phyloP scores from a whole-genome alignment of 306 rosid genomes.

The Citrullus colocynthis region DNA sequence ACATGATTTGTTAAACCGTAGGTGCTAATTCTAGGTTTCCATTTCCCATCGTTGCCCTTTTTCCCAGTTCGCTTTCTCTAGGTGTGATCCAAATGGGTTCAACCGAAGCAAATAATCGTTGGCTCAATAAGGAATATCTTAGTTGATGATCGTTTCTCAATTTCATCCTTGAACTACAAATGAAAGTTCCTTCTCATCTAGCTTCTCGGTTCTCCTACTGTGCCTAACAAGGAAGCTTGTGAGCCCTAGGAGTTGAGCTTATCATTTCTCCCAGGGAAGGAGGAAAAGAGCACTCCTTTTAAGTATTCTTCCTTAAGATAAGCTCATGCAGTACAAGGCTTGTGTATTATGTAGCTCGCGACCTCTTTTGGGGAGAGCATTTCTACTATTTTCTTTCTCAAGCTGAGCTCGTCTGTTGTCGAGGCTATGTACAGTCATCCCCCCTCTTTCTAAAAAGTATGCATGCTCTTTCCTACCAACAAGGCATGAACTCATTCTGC shows the following conservation, averaged over 20 bases:
- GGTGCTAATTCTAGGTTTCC: background rate
- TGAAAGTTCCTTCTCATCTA: background rate
- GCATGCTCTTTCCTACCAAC: background rate
- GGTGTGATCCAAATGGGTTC: background rate
- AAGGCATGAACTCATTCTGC: background rate
- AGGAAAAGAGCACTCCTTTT: background rate
- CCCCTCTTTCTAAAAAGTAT: background rate
- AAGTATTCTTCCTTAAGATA: too few relatives aligned
- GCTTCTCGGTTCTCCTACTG: too few relatives aligned
- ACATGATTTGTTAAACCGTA: too few relatives aligned
- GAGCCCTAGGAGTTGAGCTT: background rate
- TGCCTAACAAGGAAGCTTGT: background rate
- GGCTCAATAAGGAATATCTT: background rate
- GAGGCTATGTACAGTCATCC: background rate
- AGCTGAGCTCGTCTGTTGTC: background rate
- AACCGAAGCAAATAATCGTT: background rate
- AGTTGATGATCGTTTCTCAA: background rate
- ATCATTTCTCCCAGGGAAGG: background rate
- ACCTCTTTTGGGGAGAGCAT: background rate
- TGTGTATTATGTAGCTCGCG: background rate
- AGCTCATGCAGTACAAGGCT: background rate
- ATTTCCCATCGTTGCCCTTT: constrained; percentile 4
- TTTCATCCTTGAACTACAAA: background rate
- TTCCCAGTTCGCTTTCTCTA: background rate
- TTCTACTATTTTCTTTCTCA: background rate